A percentile compares a stretch with the other conserved stretches of the same genome.
Conservation (phyloP, 2,329 filamentous ascomycete species). For the Calonectria pseudoreteaudii region DNA sequence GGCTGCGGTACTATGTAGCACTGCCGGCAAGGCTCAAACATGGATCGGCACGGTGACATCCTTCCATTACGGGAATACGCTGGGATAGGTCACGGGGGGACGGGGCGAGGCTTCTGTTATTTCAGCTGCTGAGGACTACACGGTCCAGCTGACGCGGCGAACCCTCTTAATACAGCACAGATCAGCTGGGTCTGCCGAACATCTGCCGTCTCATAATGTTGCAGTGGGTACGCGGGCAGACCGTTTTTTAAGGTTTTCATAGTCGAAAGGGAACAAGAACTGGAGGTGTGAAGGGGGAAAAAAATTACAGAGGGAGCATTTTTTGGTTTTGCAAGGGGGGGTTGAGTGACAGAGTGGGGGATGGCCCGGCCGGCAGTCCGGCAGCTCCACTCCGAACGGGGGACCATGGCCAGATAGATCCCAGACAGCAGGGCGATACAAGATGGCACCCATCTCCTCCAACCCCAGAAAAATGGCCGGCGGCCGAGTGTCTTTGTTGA, state of each 20-base stretch:
- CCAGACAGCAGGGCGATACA: not conserved
- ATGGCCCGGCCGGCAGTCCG: not conserved
- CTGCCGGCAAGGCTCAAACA: not conserved
- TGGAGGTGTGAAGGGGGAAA: not conserved
- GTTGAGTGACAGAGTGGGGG: not conserved
- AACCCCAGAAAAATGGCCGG: not conserved
- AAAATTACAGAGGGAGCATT: not conserved
- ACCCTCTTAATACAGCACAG: not conserved
- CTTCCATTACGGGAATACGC: not conserved
- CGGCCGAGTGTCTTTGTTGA: not conserved
- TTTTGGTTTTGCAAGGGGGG: not conserved
- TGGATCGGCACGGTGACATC: not conserved
- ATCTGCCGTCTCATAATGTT: conserved; percentile 3
- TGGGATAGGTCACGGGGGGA: not conserved
- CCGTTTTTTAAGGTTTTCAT: not conserved
- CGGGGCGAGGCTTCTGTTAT: not conserved
- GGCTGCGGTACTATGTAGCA: not conserved
- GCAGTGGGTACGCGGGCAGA: not conserved
- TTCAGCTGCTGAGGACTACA: not conserved
- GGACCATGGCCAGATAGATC: not conserved
- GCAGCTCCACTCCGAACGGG: not conserved
- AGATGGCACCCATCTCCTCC: not conserved
- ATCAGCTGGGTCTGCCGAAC: not conserved
- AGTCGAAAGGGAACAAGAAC: not conserved
- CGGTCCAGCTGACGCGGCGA: not conserved